These are phyloP conservation scores for Knufia fluminis DNA, from an alignment of 2,329 filamentous ascomycete genomes.

Conservation along the genomic window DNA sequence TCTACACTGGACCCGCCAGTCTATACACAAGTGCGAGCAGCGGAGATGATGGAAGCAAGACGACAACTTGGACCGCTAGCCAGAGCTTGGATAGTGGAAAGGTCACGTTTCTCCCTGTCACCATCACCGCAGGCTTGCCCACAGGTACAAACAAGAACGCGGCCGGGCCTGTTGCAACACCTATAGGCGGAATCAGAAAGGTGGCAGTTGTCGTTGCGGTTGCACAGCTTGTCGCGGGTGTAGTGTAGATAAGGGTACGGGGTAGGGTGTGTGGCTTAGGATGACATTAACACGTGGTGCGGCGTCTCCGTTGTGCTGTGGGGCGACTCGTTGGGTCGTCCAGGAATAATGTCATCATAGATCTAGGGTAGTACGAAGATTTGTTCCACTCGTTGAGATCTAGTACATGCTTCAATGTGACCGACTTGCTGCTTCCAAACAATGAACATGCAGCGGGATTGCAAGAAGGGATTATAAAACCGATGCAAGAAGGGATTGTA, in stretches of 20 bases:
- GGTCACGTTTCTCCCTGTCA: constrained; percentile 3
- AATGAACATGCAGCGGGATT: too few relatives aligned
- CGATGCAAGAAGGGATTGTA: too few relatives aligned
- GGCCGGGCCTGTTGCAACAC: not conserved
- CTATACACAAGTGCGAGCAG: not conserved
- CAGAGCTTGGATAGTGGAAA: not conserved
- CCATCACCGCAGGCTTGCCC: constrained; percentile 2
- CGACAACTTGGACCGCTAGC: constrained; percentile 3
- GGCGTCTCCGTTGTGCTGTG: too few relatives aligned
- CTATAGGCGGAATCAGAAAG: not conserved
- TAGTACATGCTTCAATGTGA: too few relatives aligned
- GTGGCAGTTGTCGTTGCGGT: not conserved
- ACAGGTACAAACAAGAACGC: not conserved
- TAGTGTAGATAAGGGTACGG: not conserved
- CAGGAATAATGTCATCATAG: too few relatives aligned
- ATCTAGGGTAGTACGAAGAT: too few relatives aligned
- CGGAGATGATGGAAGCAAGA: not conserved
- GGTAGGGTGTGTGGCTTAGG: not conserved
- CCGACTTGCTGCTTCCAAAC: too few relatives aligned
- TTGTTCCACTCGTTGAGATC: too few relatives aligned
- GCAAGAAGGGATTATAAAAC: too few relatives aligned
- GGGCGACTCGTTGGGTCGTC: too few relatives aligned
- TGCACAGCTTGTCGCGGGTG: not conserved
- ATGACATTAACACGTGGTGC: too few relatives aligned
- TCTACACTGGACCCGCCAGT: constrained; percentile 11